Evolutionary conservation across 768 basidiomycete genomes (phyloP).

Genomic region (Suillus luteus): DNA sequence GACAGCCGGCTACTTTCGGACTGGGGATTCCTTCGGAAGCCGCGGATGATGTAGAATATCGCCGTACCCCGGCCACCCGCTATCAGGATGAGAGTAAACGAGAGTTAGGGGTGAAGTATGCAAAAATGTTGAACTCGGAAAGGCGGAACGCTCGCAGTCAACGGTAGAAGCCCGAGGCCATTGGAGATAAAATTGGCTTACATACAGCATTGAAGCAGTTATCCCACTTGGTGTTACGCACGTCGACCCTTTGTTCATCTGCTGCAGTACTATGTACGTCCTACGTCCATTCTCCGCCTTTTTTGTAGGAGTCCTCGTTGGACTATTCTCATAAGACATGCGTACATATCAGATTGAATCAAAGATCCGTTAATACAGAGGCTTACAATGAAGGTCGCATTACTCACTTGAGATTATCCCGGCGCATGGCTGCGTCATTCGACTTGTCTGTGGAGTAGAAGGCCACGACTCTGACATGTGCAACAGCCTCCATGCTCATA

Average conservation of each 20-base stretch:
- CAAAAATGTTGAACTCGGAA: conserved; percentile 4
- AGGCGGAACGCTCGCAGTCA: not conserved
- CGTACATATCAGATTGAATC: not conserved
- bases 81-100: not conserved
- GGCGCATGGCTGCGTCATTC: not conserved
- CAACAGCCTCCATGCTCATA: not conserved
- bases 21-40: not conserved
- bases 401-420: not conserved
- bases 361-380: not conserved
- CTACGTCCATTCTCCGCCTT: too few relatives aligned
- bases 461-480: not conserved
- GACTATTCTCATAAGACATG: not conserved
- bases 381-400: not conserved
- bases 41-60: conserved; percentile 24
- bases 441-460: not conserved
- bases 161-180: not conserved
- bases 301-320: too few relatives aligned
- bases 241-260: not conserved
- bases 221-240: not conserved
- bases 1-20: not conserved
- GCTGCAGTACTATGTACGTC: not conserved
- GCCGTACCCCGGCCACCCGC: conserved; percentile 11
- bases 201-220: not conserved
- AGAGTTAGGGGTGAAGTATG: conserved; percentile 2
- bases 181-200: not conserved